These are phyloP conservation scores for Hyphodiscus sp. DNA, from an alignment of 2,329 filamentous ascomycete genomes.

Conservation along the genomic window DNA sequence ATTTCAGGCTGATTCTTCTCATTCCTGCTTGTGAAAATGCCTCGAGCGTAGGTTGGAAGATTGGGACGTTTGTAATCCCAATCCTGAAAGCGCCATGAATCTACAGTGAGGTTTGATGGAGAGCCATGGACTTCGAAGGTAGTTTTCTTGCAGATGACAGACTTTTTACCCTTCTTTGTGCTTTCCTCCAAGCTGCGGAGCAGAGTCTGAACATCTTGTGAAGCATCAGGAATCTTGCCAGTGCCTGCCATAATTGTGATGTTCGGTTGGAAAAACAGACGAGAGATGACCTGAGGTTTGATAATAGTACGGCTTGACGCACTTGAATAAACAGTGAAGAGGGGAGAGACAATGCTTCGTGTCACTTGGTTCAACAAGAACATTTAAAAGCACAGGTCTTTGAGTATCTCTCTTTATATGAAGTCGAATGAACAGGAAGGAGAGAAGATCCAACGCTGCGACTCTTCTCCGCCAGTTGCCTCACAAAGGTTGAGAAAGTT, in stretches of 20 bases:
- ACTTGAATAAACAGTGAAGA: neutral
- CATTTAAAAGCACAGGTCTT: no score
- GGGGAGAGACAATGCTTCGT: neutral
- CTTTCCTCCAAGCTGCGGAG: slow-evolving; percentile 50
- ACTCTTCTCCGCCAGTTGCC: no score
- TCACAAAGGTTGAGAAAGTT: no score
- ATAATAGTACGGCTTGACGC: neutral
- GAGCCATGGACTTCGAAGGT: slow-evolving; percentile 63
- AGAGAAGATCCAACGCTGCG: no score
- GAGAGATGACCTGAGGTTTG: neutral
- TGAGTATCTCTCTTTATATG: no score
- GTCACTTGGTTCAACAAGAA: no score
- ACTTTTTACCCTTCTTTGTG: slow-evolving; percentile 59
- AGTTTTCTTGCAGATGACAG: slow-evolving; percentile 73
- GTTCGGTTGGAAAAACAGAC: slow-evolving; percentile 2
- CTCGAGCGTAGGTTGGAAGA: slow-evolving; percentile 86
- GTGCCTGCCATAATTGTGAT: slow-evolving; percentile 43
- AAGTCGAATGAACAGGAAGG: no score
- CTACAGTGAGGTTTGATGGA: slow-evolving; percentile 59
- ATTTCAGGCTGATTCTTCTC: slow-evolving; percentile 66
- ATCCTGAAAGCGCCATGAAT: slow-evolving; percentile 91
- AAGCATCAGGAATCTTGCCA: slow-evolving; percentile 50
- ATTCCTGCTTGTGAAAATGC: slow-evolving; percentile 80
- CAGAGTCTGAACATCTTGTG: slow-evolving; percentile 55
- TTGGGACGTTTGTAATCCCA: slow-evolving; percentile 90